These are phyloP conservation scores for Scheffersomyces segobiensis DNA, from an alignment of 1,139 yeast genomes.

Conservation along the genomic window DNA sequence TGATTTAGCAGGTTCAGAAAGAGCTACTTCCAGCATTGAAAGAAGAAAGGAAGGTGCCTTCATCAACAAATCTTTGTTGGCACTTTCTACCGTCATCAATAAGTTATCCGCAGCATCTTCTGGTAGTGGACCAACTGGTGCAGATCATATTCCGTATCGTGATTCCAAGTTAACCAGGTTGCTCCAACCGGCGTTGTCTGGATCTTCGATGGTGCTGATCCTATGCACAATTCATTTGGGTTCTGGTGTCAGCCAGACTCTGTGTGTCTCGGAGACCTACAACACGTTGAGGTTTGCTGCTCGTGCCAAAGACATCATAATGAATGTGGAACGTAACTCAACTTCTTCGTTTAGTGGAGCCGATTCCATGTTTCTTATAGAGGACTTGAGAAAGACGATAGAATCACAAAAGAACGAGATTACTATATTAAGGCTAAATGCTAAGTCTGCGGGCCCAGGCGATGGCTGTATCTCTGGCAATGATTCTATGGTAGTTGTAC, in stretches of 20 bases:
- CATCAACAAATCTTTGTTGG: slow-evolving; percentile 85
- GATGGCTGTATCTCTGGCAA: neutral
- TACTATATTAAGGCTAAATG: slow-evolving; percentile 20
- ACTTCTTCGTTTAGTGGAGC: slow-evolving; percentile 25
- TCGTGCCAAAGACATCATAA: slow-evolving; percentile 81
- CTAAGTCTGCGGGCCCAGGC: neutral
- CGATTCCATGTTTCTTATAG: slow-evolving; percentile 49
- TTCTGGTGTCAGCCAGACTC: slow-evolving; percentile 23
- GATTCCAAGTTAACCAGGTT: slow-evolving; percentile 89
- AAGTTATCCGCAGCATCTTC: slow-evolving; percentile 54
- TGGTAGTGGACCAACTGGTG: slow-evolving; percentile 10
- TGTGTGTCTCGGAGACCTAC: slow-evolving; percentile 70
- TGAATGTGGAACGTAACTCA: slow-evolving; percentile 63
- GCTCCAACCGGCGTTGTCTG: slow-evolving; percentile 89
- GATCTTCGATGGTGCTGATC: slow-evolving; percentile 81
- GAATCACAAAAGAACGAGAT: slow-evolving; percentile 47
- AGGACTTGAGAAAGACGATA: slow-evolving; percentile 46
- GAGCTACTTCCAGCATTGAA: slow-evolving; percentile 79
- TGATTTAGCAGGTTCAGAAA: slow-evolving; percentile 95
- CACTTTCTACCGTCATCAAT: slow-evolving; percentile 86
- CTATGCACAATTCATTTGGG: slow-evolving; percentile 82
- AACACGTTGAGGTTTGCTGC: slow-evolving; percentile 92
- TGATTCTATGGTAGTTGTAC: slow-evolving; percentile 25
- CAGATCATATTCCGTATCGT: slow-evolving; percentile 83
- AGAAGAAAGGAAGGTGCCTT: slow-evolving; percentile 91